Base-by-base conservation (phyloP, 1,284 basidiomycete species). In the Rhodotorula glutinis region DNA sequence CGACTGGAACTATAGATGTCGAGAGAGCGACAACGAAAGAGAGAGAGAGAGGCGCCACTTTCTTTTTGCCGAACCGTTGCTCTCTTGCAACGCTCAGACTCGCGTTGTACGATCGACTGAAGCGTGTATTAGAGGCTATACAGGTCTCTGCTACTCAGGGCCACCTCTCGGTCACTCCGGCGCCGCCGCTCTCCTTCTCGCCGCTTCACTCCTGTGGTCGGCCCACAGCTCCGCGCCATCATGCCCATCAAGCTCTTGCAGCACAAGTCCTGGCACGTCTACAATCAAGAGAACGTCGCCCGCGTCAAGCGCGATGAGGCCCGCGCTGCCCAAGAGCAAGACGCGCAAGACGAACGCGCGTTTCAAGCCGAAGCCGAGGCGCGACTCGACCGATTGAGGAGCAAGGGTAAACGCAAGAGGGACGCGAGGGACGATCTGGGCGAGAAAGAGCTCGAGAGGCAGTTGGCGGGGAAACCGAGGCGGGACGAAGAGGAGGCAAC, bases 221-320 rank as follows among this genome's bases (percentile, higher is more conserved):
- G n/a, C n/a, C n/a, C n/a, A n/a, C n/a, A n/a, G n/a, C n/a, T n/a
- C n/a, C n/a, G n/a, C n/a, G n/a, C n/a, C n/a, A n/a, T n/a, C 40
- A 69, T 69, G 65, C 63, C 63, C 0, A 44, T 69, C 65, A 67
- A 69, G 52, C 70, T 72, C n/a, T 43, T 69, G 5, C 65, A 60
- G 7, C 67, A 69, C 59, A 71, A 71, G 57, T 69, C 66, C 16
- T 71, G 59, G 55, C 70, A 69, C 63, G 65, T 67, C 52, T 72
- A 72, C 61, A 55, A 41, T 14, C 58, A 56, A 4, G 68, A 65
- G 25, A 73, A 73, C 57, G 41, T 73, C 33, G 71, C 69, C 13
- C 69, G 69, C 10, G 71, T 73, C 7, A 38, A 66, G 30, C 63
- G 66, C 13, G 71, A 73, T 30, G 69, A 73, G 47, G 71, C 71